Percentiles rank a stretch among this genome's conserved stretches.
Conservation (phyloP, 257 asterid genomes). For the Jaltomata sinuosa region DNA sequence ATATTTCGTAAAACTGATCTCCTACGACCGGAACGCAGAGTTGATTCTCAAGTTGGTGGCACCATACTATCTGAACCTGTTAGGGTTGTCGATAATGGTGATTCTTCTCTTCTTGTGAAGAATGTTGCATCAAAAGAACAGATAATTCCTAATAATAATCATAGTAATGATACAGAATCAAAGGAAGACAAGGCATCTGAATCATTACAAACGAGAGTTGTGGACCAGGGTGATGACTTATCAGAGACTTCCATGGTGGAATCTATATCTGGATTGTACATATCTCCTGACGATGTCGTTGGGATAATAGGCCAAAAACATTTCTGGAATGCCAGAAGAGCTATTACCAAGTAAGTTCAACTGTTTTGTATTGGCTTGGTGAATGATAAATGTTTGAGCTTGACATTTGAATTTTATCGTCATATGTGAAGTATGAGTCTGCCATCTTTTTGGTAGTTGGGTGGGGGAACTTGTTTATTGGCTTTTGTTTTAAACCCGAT, state of each 20-base stretch:
- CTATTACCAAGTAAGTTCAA: constrained; percentile 66
- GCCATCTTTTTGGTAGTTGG: neutral
- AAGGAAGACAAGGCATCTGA: constrained; percentile 29
- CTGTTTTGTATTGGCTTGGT: neutral
- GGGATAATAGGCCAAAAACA: constrained; percentile 73
- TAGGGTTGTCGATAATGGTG: constrained; percentile 10
- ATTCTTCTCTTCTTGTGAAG: constrained; percentile 17
- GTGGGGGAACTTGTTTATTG: neutral
- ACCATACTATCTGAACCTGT: neutral
- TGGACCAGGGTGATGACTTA: constrained; percentile 40
- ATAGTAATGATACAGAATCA: constrained; percentile 26
- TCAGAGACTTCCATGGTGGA: constrained; percentile 72
- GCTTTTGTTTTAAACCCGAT: neutral
- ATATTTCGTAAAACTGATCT: neutral
- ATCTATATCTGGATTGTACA: constrained; percentile 33
- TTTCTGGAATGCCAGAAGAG: constrained; percentile 87
- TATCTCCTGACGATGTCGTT: constrained; percentile 77
- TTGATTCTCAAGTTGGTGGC: neutral
- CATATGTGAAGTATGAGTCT: neutral
- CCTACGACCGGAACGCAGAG: neutral
- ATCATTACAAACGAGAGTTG: constrained; percentile 19
- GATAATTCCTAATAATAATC: constrained; percentile 9
- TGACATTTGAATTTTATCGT: neutral
- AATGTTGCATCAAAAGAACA: constrained; percentile 19
- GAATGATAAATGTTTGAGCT: neutral